These are phyloP conservation scores for Aspergillus ellipticus DNA, from an alignment of 495 filamentous ascomycete species.

Conservation along the genomic window DNA sequence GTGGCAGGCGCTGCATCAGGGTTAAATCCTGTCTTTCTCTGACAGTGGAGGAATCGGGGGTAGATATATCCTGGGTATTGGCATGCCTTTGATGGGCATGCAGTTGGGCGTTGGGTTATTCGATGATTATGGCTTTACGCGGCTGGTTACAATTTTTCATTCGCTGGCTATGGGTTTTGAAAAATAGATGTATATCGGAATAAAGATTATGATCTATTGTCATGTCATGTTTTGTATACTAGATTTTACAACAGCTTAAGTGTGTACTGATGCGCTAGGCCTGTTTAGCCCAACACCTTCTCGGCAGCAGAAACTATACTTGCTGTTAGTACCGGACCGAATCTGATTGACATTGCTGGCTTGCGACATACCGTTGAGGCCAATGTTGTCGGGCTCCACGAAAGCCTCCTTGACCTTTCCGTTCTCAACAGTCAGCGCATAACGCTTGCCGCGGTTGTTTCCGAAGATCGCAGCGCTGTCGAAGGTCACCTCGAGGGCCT, in stretches of 20 bases:
- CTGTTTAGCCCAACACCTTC: conserved; percentile 61
- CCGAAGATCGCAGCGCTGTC: conserved; percentile 84
- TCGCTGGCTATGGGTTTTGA: conserved; percentile 7
- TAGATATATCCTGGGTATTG: conserved; percentile 16
- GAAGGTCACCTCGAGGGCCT: conserved; percentile 79
- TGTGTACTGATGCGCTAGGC: not conserved
- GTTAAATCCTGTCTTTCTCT: not conserved
- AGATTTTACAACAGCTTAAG: not conserved
- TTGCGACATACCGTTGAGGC: conserved; percentile 63
- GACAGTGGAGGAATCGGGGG: not conserved
- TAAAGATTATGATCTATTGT: conserved; percentile 7
- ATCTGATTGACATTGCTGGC: not conserved
- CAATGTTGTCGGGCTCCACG: conserved; percentile 92
- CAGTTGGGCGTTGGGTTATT: conserved; percentile 16
- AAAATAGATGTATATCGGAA: conserved; percentile 10
- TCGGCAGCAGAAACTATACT: conserved; percentile 63
- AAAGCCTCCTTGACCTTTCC: conserved; percentile 72
- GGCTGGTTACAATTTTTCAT: conserved; percentile 1
- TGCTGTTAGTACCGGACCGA: conserved; percentile 12
- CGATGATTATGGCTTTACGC: conserved; percentile 17
- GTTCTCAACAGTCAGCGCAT: conserved; percentile 73
- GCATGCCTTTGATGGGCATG: conserved; percentile 11
- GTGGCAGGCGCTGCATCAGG: conserved; percentile 68
- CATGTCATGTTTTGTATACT: not conserved
- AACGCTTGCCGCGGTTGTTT: conserved; percentile 80